Percentiles rank a stretch among this genome's conserved stretches.
Conservation (phyloP, 2,329 filamentous ascomycete genomes). For the Catunica adiposa region DNA sequence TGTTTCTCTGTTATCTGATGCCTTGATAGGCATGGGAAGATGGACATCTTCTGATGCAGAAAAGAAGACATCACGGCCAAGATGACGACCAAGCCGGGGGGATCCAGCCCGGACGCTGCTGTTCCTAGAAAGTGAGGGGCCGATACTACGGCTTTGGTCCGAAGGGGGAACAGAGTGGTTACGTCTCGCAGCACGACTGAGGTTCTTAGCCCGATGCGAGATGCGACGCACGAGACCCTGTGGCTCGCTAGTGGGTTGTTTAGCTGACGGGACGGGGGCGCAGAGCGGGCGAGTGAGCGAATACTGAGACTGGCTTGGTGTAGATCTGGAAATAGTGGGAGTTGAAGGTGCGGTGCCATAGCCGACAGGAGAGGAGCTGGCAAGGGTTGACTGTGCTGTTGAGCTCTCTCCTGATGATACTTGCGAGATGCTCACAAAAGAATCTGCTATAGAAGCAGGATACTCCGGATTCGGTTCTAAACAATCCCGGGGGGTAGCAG, state of each 20-base stretch:
- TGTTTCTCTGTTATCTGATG: neutral
- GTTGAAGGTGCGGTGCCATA: neutral
- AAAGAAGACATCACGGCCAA: constrained; percentile 25
- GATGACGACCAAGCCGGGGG: constrained; percentile 30
- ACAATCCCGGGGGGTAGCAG: neutral
- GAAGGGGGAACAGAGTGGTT: constrained; percentile 51
- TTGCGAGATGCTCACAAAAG: neutral
- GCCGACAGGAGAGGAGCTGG: neutral
- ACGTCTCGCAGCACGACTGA: constrained; percentile 43
- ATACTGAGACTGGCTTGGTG: neutral
- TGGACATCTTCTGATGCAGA: constrained; percentile 21
- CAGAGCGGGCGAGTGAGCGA: no score
- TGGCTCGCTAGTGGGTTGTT: constrained; percentile 20
- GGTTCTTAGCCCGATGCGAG: constrained; percentile 60
- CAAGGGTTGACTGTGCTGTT: no score
- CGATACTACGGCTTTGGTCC: constrained; percentile 43
- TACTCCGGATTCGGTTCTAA: neutral
- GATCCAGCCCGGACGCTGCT: constrained; percentile 80
- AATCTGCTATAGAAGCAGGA: neutral
- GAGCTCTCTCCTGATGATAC: neutral
- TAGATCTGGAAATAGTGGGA: neutral
- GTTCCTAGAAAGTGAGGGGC: constrained; percentile 71
- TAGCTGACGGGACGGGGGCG: neutral
- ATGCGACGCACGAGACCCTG: constrained; percentile 60
- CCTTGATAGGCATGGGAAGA: neutral